A percentile compares a stretch with the other conserved stretches of the same genome.
phyloP scores from a whole-genome alignment of 805 yeast genomes.

The Sugiyamaella boreocaroliniensis region DNA sequence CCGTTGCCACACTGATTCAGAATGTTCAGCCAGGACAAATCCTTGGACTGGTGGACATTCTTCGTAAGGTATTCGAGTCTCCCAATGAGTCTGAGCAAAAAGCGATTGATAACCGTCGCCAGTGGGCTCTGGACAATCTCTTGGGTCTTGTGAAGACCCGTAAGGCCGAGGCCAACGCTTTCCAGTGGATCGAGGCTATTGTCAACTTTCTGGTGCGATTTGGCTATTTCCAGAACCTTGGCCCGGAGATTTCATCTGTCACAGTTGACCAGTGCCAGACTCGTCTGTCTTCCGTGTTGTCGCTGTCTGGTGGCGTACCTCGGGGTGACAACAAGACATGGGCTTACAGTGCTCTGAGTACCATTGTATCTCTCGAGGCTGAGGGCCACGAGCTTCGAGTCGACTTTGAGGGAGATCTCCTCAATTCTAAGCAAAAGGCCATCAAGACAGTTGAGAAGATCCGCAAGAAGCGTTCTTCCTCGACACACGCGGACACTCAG shows the following conservation, averaged over 20 bases:
- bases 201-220: slow-evolving; percentile 36
- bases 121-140: slow-evolving; percentile 57
- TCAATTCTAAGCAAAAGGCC: slow-evolving; percentile 42
- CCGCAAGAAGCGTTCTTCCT: slow-evolving; percentile 32
- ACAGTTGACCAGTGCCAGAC: slow-evolving; percentile 25
- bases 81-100: slow-evolving; percentile 19
- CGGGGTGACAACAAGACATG: slow-evolving; percentile 47
- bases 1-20: slow-evolving; percentile 42
- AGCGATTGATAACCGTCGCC: slow-evolving; percentile 32
- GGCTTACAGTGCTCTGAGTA: slow-evolving; percentile 39
- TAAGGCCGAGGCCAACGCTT: slow-evolving; percentile 14
- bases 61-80: slow-evolving; percentile 14
- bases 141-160: slow-evolving; percentile 37
- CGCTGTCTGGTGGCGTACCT: slow-evolving; percentile 45
- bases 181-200: slow-evolving; percentile 32
- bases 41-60: slow-evolving; percentile 22
- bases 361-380: slow-evolving; percentile 16
- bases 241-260: slow-evolving; percentile 15
- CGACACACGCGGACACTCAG: slow-evolving; percentile 33
- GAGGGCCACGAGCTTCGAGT: slow-evolving; percentile 26
- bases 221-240: slow-evolving; percentile 36
- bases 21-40: slow-evolving; percentile 8
- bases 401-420: slow-evolving; percentile 55
- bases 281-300: slow-evolving; percentile 60
- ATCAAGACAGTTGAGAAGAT: slow-evolving; percentile 43